Evolutionary conservation across 2,329 filamentous ascomycete genomes (phyloP), one percentile per base, ranked within the genome.

Genomic region (Coleophoma eucalyptorum): DNA sequence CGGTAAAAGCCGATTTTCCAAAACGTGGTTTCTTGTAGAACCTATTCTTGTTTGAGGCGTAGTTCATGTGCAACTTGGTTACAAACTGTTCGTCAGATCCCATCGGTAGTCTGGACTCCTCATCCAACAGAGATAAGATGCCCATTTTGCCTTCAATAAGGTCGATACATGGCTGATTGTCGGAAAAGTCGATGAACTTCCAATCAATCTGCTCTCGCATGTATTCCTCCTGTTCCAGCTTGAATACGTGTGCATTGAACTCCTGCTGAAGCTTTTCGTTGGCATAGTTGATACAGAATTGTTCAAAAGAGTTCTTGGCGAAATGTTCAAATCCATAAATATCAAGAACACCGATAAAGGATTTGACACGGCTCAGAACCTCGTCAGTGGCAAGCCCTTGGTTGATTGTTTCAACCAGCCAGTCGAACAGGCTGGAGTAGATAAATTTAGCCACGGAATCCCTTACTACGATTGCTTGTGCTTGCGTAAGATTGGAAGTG

Each of bases 251-350:
- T 68, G 95, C 90, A 72, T 99, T 99, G 78, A 99, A 99, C 69
- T 97, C 93, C 69, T 99, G 94, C 68, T 99, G 94, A 49, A 99
- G 77, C 73, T 99, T 99, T 72, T 99, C 94, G 71, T 99, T 99
- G 72, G 94, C 94, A 65, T 99, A 99, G 72, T 99, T 99, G 81
- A 99, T 99, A 73, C 94, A 99, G 72, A 99, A 99, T 69, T 99
- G 94, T 69, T 99, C 94, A 64, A 99, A 99, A 1, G 94, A 99
- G 75, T 99, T 99, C 78, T 97, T 97, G 55, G 94, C 93, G 65
- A 99, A 99, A 72, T 97, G 94, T 70, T 99, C 94, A 66, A 99
- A 99, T 57, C 93, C 93, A 71, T 97, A 97, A 61, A 99, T 99
- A 89, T 99, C 94, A 57, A 99, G 81, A 44, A 99, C 94, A 69